Conservation (phyloP, 2,329 filamentous ascomycete genomes). For the Talaromyces sp. region DNA sequence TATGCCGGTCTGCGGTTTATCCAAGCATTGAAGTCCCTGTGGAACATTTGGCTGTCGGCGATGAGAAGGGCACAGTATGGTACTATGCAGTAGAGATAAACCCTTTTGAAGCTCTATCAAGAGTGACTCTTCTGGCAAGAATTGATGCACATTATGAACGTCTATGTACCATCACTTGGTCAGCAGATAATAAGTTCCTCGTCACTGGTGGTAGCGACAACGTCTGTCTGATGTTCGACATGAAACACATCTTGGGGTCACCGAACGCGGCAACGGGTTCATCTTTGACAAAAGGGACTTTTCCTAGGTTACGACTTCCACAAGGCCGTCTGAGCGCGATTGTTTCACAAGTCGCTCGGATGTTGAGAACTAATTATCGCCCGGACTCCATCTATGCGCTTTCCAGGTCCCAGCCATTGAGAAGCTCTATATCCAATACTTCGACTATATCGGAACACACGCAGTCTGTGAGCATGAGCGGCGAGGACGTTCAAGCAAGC, state of each 20-base stretch:
- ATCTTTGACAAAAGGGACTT: background rate
- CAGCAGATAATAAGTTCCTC: slow-evolving; percentile 67
- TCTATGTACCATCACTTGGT: slow-evolving; percentile 91
- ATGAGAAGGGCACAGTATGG: slow-evolving; percentile 75
- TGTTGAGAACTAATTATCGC: slow-evolving; percentile 16
- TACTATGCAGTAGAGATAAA: slow-evolving; percentile 89
- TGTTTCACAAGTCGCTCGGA: slow-evolving; percentile 18
- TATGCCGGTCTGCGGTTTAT: slow-evolving; percentile 45
- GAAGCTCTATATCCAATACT: background rate
- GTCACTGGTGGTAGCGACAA: slow-evolving; percentile 94
- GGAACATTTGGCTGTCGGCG: slow-evolving; percentile 82
- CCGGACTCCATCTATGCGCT: background rate
- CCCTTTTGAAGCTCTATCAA: slow-evolving; percentile 50
- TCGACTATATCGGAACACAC: background rate
- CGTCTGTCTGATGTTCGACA: slow-evolving; percentile 73
- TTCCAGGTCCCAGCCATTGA: background rate
- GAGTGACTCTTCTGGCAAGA: slow-evolving; percentile 61
- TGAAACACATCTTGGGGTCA: slow-evolving; percentile 39
- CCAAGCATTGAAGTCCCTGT: slow-evolving; percentile 54
- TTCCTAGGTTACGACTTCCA: slow-evolving; percentile 8
- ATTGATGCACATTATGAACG: slow-evolving; percentile 80
- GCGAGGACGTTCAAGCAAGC: background rate
- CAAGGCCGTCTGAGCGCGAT: slow-evolving; percentile 22
- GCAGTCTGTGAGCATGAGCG: background rate
- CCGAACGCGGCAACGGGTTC: background rate